Evolutionary conservation across 164 flowering plant genomes (phyloP).

Genomic region (Kingdonia uniflora): DNA sequence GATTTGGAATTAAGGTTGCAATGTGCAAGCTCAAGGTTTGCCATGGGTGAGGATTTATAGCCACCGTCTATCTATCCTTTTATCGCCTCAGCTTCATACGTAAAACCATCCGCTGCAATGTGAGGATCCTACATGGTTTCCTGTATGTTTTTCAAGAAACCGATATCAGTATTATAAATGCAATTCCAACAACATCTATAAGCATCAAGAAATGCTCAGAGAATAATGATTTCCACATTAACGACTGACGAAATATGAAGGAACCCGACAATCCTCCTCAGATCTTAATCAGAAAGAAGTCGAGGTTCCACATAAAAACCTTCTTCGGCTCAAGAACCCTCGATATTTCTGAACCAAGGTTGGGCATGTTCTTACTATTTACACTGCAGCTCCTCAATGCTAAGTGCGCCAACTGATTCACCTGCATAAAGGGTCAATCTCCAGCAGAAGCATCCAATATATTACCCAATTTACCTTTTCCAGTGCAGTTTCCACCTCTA

Average conservation of each 20-base stretch:
- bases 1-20: slow-evolving; percentile 58
- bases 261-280: slow-evolving; percentile 30
- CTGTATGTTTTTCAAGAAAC: slow-evolving; percentile 22
- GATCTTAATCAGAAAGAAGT: slow-evolving; percentile 25
- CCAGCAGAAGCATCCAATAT: slow-evolving; percentile 75
- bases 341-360: slow-evolving; percentile 71
- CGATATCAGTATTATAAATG: too few relatives aligned
- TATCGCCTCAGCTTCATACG: slow-evolving; percentile 78
- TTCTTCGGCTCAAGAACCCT: slow-evolving; percentile 70
- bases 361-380: slow-evolving; percentile 43
- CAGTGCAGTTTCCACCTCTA: slow-evolving; percentile 58
- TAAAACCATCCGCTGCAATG: slow-evolving; percentile 82
- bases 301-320: slow-evolving; percentile 38
- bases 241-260: slow-evolving; percentile 68
- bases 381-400: slow-evolving; percentile 64
- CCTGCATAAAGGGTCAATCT: slow-evolving; percentile 86
- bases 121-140: slow-evolving; percentile 86
- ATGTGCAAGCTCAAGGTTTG: slow-evolving; percentile 49
- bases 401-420: slow-evolving; percentile 60
- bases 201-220: too few relatives aligned
- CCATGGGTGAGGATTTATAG: slow-evolving; percentile 75
- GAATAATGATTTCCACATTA: slow-evolving; percentile 39
- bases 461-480: slow-evolving; percentile 34
- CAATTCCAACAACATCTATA: too few relatives aligned
- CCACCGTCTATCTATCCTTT: slow-evolving; percentile 72